Base-by-base conservation (phyloP, 2,329 filamentous ascomycete species). In the Aspergillus neotritici region DNA sequence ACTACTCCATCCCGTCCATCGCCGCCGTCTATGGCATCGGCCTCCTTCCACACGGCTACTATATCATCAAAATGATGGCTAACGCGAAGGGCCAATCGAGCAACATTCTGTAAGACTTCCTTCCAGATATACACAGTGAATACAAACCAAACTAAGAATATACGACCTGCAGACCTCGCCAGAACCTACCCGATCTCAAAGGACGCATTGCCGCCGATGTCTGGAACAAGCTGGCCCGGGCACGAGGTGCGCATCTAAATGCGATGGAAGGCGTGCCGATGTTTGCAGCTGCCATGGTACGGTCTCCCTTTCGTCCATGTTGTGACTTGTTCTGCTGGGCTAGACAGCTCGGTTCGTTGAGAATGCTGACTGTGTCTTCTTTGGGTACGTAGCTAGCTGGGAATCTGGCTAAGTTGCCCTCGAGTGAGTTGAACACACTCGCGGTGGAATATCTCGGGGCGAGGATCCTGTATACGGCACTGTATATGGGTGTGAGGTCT, bases 171-270 rank as follows among this genome's bases (percentile, higher is more conserved):
- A 63, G 60, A 25, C 63, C 63, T 6, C 56, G 62, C 13, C 54
- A 61, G n/a, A 62, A 64, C 43, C 52, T 65, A 14, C 33, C 55
- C 12, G 50, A 49, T 9, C 48, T 64, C 29, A 61, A 60, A 39
- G 50, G 47, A n/a, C 49, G 50, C 11, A 47, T 66, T 11, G 47
- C 57, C 2, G 45, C 44, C n/a, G 41, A 50, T 16, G 46, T 52
- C 30, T 55, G 53, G 53, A 42, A 47, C 13, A 48, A 48, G 21
- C 56, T 64, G 9, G 59, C 52, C 35, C 53, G 56, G 10, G 54
- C 60, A 1, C 52, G 54, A 13, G 57, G 62, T 4, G 61, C 60
- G 10, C 63, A 65, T 55, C 41, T 65, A 10, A 66, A 66, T 52
- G 62, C 62, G 1, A 47, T 65, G 40, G 63, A 66, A 40, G 51